Evolutionary conservation across 2,329 filamentous ascomycete species (phyloP).

Genomic region (Colletotrichum cereale): DNA sequence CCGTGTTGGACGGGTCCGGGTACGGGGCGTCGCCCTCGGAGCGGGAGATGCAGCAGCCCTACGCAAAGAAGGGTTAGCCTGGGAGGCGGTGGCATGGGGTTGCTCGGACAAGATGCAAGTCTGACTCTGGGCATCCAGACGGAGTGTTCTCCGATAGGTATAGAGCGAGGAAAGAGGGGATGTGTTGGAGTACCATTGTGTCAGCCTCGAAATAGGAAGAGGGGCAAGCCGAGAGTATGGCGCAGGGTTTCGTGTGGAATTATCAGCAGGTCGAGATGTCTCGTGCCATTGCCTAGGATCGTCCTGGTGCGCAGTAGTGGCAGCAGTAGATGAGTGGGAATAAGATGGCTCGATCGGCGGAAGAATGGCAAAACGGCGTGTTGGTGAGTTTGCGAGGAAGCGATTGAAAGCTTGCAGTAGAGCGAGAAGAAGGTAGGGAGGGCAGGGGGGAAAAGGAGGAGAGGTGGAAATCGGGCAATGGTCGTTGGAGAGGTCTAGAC

Average conservation of each 20-base stretch:
- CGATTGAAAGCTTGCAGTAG: background rate
- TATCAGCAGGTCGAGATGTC: slow-evolving; percentile 2
- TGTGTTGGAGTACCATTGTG: slow-evolving; percentile 23
- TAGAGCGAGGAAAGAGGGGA: background rate
- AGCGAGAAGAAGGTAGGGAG: background rate
- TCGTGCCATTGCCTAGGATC: slow-evolving; percentile 32
- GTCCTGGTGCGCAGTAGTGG: background rate
- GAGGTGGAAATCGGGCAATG: slow-evolving; percentile 3
- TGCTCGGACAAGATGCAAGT: background rate
- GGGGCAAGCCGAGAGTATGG: background rate
- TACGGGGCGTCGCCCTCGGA: slow-evolving; percentile 67
- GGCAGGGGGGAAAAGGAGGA: background rate
- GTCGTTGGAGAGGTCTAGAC: slow-evolving; percentile 24
- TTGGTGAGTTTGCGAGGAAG: background rate
- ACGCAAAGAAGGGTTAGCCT: slow-evolving; percentile 15
- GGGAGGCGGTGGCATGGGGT: background rate
- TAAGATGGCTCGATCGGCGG: background rate
- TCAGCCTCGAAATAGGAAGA: background rate
- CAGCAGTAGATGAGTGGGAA: background rate
- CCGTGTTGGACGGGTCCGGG: slow-evolving; percentile 61
- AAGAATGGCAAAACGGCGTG: background rate
- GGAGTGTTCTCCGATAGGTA: background rate
- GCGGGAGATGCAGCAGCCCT: slow-evolving; percentile 72
- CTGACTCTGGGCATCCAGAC: background rate
- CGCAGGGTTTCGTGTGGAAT: background rate